Conservation (phyloP, 257 asterid genomes). For the Capsicum rhomboideum region DNA sequence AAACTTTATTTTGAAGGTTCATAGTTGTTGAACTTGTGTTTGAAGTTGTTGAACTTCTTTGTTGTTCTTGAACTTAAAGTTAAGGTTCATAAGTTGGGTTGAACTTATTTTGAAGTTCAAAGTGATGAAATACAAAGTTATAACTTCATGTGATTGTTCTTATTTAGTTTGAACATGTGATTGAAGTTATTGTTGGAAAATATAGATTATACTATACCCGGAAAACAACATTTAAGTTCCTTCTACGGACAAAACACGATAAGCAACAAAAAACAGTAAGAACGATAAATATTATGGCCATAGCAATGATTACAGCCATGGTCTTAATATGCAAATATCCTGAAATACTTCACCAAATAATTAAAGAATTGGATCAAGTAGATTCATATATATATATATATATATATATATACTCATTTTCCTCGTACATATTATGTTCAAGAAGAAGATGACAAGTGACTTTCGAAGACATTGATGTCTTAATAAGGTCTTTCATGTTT, state of each 20-base stretch:
- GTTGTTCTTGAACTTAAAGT: no score
- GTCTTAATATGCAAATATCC: neutral
- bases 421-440: neutral
- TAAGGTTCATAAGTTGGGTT: no score
- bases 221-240: neutral
- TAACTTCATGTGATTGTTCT: no score
- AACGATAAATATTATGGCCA: neutral
- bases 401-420: neutral
- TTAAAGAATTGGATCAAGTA: neutral
- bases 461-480: neutral
- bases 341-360: neutral
- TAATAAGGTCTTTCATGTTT: neutral
- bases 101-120: no score
- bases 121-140: no score
- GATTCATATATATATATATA: neutral
- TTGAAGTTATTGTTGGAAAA: no score
- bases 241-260: neutral
- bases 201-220: no score
- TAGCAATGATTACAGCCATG: neutral
- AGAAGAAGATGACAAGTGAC: neutral
- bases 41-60: no score
- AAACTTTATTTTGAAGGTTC: no score
- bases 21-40: no score
- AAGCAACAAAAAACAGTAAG: neutral
- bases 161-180: no score